Percentiles rank a stretch among this genome's conserved stretches.
phyloP scores from a whole-genome alignment of 352 stramenopile genomes.

The Globisporangium polare region DNA sequence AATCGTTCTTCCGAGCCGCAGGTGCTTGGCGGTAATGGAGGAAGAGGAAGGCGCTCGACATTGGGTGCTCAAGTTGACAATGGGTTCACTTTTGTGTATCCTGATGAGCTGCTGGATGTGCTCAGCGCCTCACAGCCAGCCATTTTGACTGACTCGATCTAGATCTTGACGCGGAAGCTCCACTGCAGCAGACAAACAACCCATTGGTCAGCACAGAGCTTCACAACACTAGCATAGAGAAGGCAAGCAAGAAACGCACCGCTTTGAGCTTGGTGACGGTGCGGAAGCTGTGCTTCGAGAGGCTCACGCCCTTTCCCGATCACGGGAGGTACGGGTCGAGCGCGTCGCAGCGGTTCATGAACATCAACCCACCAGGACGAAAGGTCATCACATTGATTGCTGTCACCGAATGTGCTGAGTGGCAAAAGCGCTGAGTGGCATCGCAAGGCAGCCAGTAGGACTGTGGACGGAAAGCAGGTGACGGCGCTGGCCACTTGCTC shows the following conservation, averaged over 20 bases:
- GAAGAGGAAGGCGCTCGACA: neutral
- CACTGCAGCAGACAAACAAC: slow-evolving; percentile 26
- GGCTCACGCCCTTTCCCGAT: slow-evolving; percentile 76
- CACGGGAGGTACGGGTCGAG: slow-evolving; percentile 81
- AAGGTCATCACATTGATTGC: neutral
- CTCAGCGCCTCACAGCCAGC: neutral
- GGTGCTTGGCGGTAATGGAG: neutral
- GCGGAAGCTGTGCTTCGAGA: slow-evolving; percentile 82
- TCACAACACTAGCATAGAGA: neutral
- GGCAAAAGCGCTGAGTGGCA: neutral
- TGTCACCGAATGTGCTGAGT: neutral
- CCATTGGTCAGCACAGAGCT: neutral
- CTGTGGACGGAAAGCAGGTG: neutral
- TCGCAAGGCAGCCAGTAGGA: neutral
- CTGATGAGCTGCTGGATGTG: neutral
- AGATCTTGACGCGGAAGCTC: slow-evolving; percentile 64
- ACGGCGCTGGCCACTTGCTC: no score
- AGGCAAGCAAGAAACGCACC: slow-evolving; percentile 32
- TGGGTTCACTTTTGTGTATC: neutral
- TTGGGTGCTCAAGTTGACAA: neutral
- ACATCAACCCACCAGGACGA: slow-evolving; percentile 16
- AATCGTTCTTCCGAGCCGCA: no score
- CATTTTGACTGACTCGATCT: neutral
- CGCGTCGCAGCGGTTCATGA: slow-evolving; percentile 85
- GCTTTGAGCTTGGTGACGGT: slow-evolving; percentile 78